These are phyloP conservation scores for Metarhizium robertsii DNA, from an alignment of 2,329 filamentous ascomycete species.

Conservation along the genomic window DNA sequence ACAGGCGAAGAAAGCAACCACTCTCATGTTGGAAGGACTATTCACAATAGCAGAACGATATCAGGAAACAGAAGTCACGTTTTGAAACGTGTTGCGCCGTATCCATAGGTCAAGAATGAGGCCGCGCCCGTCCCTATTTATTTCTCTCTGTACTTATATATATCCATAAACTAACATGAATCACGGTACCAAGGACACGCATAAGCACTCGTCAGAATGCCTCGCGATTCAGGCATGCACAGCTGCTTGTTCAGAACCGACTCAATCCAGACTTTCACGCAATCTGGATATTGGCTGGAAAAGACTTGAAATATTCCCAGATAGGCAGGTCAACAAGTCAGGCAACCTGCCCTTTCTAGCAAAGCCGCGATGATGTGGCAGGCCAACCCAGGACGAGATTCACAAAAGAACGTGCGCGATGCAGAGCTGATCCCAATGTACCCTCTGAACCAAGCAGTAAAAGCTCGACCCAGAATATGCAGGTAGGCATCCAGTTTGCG, in stretches of 20 bases:
- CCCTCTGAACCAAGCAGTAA: neutral
- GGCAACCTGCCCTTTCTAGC: neutral
- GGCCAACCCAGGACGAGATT: neutral
- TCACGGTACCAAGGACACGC: too few species aligned
- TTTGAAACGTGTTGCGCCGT: too few species aligned
- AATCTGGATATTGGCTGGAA: neutral
- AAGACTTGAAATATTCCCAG: neutral
- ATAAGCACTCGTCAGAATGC: too few species aligned
- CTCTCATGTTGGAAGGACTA: constrained; percentile 10
- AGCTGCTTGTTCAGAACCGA: too few species aligned
- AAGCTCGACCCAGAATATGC: too few species aligned
- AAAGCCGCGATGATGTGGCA: neutral
- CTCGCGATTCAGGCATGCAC: too few species aligned
- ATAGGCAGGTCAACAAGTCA: neutral
- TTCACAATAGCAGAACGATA: neutral
- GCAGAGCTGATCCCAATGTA: neutral
- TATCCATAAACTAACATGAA: too few species aligned
- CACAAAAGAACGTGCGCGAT: neutral
- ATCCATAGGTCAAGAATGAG: too few species aligned
- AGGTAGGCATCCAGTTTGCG: neutral
- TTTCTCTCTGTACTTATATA: too few species aligned
- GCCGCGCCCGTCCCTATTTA: too few species aligned
- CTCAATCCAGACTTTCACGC: neutral
- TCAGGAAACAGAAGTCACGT: neutral
- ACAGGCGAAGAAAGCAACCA: constrained; percentile 7